Evolutionary conservation across 2,329 filamentous ascomycete species (phyloP), one percentile per base, ranked within the genome.

Genomic region (Talaromyces islandicus): DNA sequence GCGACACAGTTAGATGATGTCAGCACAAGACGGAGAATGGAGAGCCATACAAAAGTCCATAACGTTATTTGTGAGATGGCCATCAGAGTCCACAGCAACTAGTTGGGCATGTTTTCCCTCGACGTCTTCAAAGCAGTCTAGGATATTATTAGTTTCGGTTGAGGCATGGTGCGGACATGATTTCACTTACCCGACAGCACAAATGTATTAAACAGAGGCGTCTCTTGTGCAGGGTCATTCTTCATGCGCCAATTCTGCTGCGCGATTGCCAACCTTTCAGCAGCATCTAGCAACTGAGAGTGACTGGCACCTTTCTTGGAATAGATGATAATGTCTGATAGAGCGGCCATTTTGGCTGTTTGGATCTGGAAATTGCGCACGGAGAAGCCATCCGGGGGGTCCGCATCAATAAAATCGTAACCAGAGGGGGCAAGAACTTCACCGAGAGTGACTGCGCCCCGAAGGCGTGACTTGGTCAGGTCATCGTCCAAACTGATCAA

Each of bases 341-440:
- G 84, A 65, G 89, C 85, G 58, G 92, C 92, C 65, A 90, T 80
- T 73, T 99, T 99, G 61, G 89, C 89, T 0, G 90, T 84, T 74
- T 99, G 94, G 43, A 97, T 97, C 68, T 97, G 93, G 71, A 99
- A 99, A 73, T 97, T 97, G 52, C 94, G 86, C 50, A 97, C 92
- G 4, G 91, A 96, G 71, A 97, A 97, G 9, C 94, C 94, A 65
- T 96, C 90, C 59, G 80, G 84, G 1, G 94, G 94, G 70, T 99
- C 94, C 46, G 88, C 83, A 50, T 96, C 90, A 62, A 92, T 78
- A 70, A 99, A 96, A 24, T 86, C 81, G 51, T 83, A 76, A 17
- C 76, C 68, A 25, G 76, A 75, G 12, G 78, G 74, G 41, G 85
- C 81, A 60, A 97, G 75, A 51, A 97, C 81, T 73, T 97, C 94